Conservation (phyloP, 371 early-diverging fungal species). For the Rhizomucor miehei region DNA sequence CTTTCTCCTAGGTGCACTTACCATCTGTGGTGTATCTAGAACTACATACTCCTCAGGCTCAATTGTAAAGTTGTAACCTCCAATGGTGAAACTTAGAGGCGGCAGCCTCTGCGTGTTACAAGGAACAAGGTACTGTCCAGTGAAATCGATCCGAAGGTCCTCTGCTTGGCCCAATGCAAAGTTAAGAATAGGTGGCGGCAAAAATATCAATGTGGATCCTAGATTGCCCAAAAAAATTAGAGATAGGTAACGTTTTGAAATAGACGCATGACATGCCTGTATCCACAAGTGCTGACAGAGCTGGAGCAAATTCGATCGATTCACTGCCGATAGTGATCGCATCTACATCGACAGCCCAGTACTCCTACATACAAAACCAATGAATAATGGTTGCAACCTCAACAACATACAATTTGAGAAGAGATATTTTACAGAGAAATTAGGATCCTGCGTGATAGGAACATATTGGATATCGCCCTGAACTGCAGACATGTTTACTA, state of each 20-base stretch:
- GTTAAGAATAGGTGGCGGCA: slow-evolving; percentile 25
- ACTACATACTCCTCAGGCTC: slow-evolving; percentile 33
- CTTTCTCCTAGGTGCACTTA: slow-evolving; percentile 10
- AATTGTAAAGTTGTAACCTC: slow-evolving; percentile 16
- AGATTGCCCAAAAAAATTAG: neutral
- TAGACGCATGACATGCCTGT: slow-evolving; percentile 21
- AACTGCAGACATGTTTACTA: slow-evolving; percentile 25
- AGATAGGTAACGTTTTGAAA: neutral
- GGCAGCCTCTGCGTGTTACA: slow-evolving; percentile 23
- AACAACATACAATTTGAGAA: too few species aligned
- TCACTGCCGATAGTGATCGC: slow-evolving; percentile 19
- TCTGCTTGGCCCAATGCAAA: slow-evolving; percentile 14
- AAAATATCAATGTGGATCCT: slow-evolving; percentile 37
- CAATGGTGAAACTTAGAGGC: slow-evolving; percentile 22
- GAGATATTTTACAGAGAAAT: slow-evolving; percentile 9
- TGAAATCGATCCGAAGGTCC: slow-evolving; percentile 15
- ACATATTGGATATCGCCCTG: slow-evolving; percentile 23
- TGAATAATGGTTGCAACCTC: too few species aligned
- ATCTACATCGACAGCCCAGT: slow-evolving; percentile 44
- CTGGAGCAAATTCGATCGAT: slow-evolving; percentile 1
- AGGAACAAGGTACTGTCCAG: slow-evolving; percentile 34
- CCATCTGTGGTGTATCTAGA: slow-evolving; percentile 15
- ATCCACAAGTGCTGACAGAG: slow-evolving; percentile 30
- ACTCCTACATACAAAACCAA: slow-evolving; percentile 21
- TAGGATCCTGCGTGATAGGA: slow-evolving; percentile 16